phyloP scores from a whole-genome alignment of 352 stramenopile genomes.

The Globisporangium spiculum region DNA sequence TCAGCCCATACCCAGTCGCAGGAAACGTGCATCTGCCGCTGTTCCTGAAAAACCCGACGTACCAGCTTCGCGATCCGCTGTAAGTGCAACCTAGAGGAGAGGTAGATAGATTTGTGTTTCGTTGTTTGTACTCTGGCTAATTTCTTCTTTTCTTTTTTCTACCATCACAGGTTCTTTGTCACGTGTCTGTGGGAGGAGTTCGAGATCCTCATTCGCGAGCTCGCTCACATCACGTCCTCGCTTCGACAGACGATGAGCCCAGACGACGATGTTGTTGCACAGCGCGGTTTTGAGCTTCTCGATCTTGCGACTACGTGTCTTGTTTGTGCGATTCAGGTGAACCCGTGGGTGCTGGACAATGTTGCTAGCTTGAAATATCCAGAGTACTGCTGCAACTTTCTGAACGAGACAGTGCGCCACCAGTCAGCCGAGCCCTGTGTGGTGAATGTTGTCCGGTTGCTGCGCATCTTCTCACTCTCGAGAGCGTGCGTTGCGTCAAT shows the following conservation, averaged over 20 bases:
- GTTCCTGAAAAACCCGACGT: conserved; percentile 93
- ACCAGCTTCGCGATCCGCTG: conserved; percentile 89
- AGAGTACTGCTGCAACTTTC: conserved; percentile 57
- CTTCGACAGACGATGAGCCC: conserved; percentile 60
- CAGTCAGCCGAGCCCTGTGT: conserved; percentile 59
- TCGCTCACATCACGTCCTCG: conserved; percentile 63
- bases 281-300: conserved; percentile 64
- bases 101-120: no score
- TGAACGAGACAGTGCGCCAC: conserved; percentile 68
- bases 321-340: conserved; percentile 68
- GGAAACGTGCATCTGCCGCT: conserved; percentile 91
- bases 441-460: conserved; percentile 60
- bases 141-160: no score
- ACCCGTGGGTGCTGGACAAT: conserved; percentile 57
- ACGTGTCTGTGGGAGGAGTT: conserved; percentile 80
- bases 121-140: no score
- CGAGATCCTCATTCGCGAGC: conserved; percentile 63
- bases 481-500: conserved; percentile 50
- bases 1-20: conserved; percentile 70
- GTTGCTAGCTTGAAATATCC: conserved; percentile 55
- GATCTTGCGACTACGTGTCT: conserved; percentile 79
- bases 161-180: conserved; percentile 49
- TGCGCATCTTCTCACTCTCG: conserved; percentile 65
- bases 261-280: conserved; percentile 59
- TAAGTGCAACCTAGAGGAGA: conserved; percentile 26